A percentile compares a stretch with the other conserved stretches of the same genome.
Evolutionary conservation across 2,329 filamentous ascomycete species (phyloP).

Genomic region (Colletotrichum cordylinicola): DNA sequence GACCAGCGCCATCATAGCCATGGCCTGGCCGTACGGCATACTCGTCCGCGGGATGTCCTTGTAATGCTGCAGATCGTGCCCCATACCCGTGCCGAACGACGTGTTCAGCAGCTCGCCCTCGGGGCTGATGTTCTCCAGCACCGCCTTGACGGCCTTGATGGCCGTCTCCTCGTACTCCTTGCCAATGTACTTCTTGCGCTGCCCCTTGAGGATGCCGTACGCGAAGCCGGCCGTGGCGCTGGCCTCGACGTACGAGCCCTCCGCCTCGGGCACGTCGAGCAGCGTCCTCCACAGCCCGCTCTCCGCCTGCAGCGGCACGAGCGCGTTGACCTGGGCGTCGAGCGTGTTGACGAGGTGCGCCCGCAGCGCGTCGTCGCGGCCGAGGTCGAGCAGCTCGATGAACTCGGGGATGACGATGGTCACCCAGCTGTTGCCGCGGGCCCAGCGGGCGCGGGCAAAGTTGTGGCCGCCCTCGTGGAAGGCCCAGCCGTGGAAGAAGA

Average conservation of each 20-base stretch:
- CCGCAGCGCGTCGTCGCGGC: conserved; percentile 67
- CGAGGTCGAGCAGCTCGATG: conserved; percentile 72
- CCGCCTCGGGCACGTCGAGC: conserved; percentile 67
- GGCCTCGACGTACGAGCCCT: conserved; percentile 78
- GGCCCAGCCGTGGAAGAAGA: conserved; percentile 86
- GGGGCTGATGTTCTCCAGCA: conserved; percentile 68
- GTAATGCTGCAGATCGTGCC: conserved; percentile 75
- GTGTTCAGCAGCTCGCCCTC: conserved; percentile 76
- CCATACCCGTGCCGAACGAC: conserved; percentile 83
- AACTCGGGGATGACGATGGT: conserved; percentile 87
- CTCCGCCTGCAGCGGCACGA: conserved; percentile 63
- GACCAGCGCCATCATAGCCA: conserved; percentile 82
- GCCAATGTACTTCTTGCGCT: conserved; percentile 72
- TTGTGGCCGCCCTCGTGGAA: conserved; percentile 72
- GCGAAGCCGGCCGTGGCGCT: conserved; percentile 83
- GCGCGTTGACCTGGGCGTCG: conserved; percentile 71
- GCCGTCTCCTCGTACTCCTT: conserved; percentile 66
- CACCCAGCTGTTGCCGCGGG: conserved; percentile 73
- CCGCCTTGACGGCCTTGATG: conserved; percentile 69
- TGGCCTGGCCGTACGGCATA: conserved; percentile 86
- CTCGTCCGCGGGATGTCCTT: conserved; percentile 77
- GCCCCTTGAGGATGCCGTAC: conserved; percentile 78
- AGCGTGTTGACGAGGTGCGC: conserved; percentile 66
- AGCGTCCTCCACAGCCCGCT: conserved; percentile 78
- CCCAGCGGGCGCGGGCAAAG: conserved; percentile 64